Evolutionary conservation across 805 yeast genomes (phyloP), one percentile per base, ranked within the genome.

Genomic region (Starmera pachycereana): DNA sequence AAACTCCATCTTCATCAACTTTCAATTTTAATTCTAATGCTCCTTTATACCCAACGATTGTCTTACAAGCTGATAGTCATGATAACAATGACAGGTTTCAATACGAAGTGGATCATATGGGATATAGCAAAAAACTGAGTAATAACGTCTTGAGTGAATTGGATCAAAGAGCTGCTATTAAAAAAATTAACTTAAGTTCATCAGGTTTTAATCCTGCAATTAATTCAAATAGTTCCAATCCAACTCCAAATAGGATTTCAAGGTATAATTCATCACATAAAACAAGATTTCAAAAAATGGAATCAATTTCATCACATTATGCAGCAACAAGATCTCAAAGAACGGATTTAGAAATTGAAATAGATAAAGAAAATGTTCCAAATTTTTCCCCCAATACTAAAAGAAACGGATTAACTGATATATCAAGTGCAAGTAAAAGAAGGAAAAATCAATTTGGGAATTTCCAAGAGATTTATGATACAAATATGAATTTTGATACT

Each of bases 61-160:
- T 42, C 35, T 42, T 54, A 22, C 48, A 45, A 8, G 41, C 41
- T 9, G 33, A 27, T 32, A n/a, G 19, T 5, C 16, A 29, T n/a
- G 29, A 29, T 7, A 25, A 25, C 9, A 16, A 13, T 25, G 16
- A 32, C 12, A 14, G 19, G 4, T 31, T 9, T 25, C 36, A 12
- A 8, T 36, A 29, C 33, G 30, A n/a, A 29, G 18, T 16, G 46
- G 37, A 43, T 7, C 40, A 42, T 13, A 35, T 58, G 36, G 64
- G 64, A 4, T 61, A 54, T 32, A 58, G 65, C 19, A 57, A 54
- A 41, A 52, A 52, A 37, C 43, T 62, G 34, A 62, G 65, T 14
- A 51, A 47, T 18, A 59, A 57, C 14, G 65, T 62, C 2, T 44
- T 62, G 6, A 41, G 51, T 32, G 67, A 62, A 44, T 41, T 62